phyloP scores from a whole-genome alignment of 768 basidiomycete genomes.

The Mycena filopes region DNA sequence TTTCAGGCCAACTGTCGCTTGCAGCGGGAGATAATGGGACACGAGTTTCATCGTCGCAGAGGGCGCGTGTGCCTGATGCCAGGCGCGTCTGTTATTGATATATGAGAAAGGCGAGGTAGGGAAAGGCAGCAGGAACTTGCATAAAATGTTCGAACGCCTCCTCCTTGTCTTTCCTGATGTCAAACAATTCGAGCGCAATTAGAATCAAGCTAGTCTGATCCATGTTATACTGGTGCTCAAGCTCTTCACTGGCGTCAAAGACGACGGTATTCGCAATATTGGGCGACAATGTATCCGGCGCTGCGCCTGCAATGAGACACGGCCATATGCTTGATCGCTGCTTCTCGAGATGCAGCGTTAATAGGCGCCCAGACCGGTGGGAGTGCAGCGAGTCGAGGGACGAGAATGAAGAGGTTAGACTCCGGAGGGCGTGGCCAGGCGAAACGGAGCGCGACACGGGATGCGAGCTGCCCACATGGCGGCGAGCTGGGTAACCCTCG shows the following conservation, averaged over 20 bases:
- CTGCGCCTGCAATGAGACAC: constrained; percentile 80
- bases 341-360: constrained; percentile 86
- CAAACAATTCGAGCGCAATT: constrained; percentile 74
- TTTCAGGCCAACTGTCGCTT: constrained; percentile 51
- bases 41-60: constrained; percentile 83
- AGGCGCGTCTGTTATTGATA: constrained; percentile 68
- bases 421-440: constrained; percentile 64
- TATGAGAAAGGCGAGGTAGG: constrained; percentile 15
- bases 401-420: constrained; percentile 78
- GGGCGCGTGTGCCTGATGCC: constrained; percentile 81
- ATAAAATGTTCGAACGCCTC: constrained; percentile 86
- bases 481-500: constrained; percentile 48
- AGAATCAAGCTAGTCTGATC: constrained; percentile 85
- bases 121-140: constrained; percentile 54
- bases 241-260: constrained; percentile 59
- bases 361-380: constrained; percentile 67
- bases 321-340: constrained; percentile 86
- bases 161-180: constrained; percentile 79
- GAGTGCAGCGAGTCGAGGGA: constrained; percentile 79
- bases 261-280: constrained; percentile 61
- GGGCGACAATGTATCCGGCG: constrained; percentile 69
- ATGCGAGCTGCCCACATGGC: constrained; percentile 41
- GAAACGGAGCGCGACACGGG: constrained; percentile 65
- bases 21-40: constrained; percentile 75
- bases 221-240: constrained; percentile 83